These are phyloP conservation scores for Closterium sp. DNA, from an alignment of 139 green algal species.

Conservation along the genomic window DNA sequence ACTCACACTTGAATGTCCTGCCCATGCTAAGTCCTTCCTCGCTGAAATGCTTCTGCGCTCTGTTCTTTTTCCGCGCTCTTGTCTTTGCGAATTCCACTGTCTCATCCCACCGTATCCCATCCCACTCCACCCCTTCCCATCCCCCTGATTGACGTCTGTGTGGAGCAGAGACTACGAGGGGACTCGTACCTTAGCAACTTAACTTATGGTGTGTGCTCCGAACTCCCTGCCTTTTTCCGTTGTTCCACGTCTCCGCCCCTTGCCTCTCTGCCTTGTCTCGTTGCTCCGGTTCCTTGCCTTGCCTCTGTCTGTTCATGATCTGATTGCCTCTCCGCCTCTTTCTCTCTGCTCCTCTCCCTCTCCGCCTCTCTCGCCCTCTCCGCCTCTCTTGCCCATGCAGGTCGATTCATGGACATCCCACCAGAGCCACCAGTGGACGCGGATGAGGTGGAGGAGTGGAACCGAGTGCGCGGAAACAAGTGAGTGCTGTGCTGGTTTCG, in stretches of 20 bases:
- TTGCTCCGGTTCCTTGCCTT: not conserved
- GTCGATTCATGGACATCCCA: slow-evolving; percentile 31
- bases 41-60: no score
- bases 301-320: not conserved
- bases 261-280: not conserved
- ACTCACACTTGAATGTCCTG: no score
- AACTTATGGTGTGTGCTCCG: slow-evolving; percentile 12
- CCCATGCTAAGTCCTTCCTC: no score
- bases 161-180: not conserved
- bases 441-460: slow-evolving; percentile 14
- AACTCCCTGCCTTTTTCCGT: no score
- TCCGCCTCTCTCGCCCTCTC: no score
- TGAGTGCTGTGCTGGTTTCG: not conserved
- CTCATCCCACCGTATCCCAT: no score
- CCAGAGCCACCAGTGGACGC: slow-evolving; percentile 31
- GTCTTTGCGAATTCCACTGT: no score
- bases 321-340: not conserved
- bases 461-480: slow-evolving; percentile 24
- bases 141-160: not conserved
- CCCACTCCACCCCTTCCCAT: not conserved
- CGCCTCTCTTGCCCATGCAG: slow-evolving; percentile 5
- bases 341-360: slow-evolving; percentile 5
- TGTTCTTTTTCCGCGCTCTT: no score
- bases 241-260: no score
- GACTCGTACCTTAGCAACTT: slow-evolving; percentile 3